Evolutionary conservation across 169 alveolate genomes (phyloP), one percentile per base, ranked within the genome.

Genomic region (Plasmodium reichenowi): DNA sequence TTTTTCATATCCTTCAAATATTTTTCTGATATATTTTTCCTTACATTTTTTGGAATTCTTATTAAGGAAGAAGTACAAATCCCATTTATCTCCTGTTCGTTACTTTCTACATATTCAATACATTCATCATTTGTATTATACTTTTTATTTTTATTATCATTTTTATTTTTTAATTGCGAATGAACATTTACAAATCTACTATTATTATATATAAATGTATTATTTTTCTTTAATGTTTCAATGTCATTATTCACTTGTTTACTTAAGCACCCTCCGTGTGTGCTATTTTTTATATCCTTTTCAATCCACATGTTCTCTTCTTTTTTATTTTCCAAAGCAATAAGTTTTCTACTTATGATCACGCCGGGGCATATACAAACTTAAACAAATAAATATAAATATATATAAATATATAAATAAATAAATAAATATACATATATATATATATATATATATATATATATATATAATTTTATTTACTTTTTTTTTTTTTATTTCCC

Each of bases 231-330:
- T 52, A 78, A 64, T 13, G 70, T 64, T 66, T 78, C 89, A 64
- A 78, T 78, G 6, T 60, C 89, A 58, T 78, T 60, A 60, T 52
- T 66, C 24, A 78, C 89, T 52, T 78, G 89, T 45, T 78, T 68
- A 20, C 76, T 78, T 24, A 78, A 71, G 2, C 78, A 75, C 10
- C 89, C 89, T n/a, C 89, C 89, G 5, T 56, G 60, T 66, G 68
- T 59, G 29, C 45, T 45, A 50, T 58, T 78, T 43, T 59, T 58
- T 3, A 29, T 66, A 29, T 78, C 89, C 52, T 78, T 78, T 66
- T 78, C 89, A 8, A 78, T 78, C 89, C 89, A 78, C 89, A 78
- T 78, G 1, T 12, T 76, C 3, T 20, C 17, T 63, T 22, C 10
- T 45, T 78, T 12, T 12, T 47, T 76, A 13, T 48, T 72, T 72